These are phyloP conservation scores for Macaranga tanarius DNA, from an alignment of 441 rosid genomes.

Conservation along the genomic window DNA sequence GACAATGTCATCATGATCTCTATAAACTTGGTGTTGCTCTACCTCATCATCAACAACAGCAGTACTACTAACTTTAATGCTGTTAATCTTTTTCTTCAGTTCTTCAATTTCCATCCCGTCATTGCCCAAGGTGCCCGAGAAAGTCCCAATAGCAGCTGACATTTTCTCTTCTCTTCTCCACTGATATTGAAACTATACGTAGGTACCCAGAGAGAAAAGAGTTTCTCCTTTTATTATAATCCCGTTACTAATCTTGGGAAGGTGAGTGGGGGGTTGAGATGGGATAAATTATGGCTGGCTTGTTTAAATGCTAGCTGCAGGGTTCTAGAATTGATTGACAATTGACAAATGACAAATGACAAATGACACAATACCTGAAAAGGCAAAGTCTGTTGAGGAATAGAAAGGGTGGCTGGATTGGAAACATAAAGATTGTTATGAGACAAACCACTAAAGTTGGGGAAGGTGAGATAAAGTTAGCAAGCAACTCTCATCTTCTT, in stretches of 20 bases:
- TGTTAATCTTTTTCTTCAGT: background rate
- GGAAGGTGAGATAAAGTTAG: slow-evolving; percentile 11
- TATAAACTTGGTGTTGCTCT: background rate
- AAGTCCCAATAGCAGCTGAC: slow-evolving; percentile 24
- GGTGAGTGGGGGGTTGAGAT: background rate
- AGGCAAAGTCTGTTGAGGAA: background rate
- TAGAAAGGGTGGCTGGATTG: background rate
- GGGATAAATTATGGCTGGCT: background rate
- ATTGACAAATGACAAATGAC: slow-evolving; percentile 7
- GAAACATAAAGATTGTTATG: background rate
- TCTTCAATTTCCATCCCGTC: slow-evolving; percentile 16
- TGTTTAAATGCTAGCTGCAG: background rate
- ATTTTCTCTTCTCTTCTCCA: slow-evolving; percentile 4
- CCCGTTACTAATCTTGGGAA: background rate
- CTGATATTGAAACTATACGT: background rate
- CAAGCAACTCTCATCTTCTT: slow-evolving; percentile 16
- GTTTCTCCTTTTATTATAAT: background rate
- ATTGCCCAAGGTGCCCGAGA: slow-evolving; percentile 10
- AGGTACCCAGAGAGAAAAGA: background rate
- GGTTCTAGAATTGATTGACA: background rate
- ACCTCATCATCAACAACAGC: background rate
- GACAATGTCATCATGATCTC: background rate
- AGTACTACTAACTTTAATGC: too few relatives aligned
- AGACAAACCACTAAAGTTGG: background rate
- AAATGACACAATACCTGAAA: slow-evolving; percentile 9